These are phyloP conservation scores for Corylus avellana DNA, from an alignment of 306 rosid species.

Conservation along the genomic window DNA sequence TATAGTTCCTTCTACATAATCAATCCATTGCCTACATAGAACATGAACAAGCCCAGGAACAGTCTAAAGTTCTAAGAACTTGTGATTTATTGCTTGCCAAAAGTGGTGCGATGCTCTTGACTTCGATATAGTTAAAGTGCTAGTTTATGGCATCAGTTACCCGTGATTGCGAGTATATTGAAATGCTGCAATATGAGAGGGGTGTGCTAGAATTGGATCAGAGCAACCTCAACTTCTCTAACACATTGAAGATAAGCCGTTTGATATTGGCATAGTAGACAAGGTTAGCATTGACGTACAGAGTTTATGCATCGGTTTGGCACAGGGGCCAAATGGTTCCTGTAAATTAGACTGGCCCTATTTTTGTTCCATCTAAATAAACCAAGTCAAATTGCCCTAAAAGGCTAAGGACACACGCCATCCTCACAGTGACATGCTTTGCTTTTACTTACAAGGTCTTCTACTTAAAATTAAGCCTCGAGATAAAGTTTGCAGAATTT, in stretches of 20 bases:
- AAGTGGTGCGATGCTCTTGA: not conserved
- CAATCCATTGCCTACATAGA: not conserved
- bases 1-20: not conserved
- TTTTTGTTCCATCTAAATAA: not conserved
- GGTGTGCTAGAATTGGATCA: too few species aligned
- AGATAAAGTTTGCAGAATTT: too few species aligned
- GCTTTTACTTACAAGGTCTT: not conserved
- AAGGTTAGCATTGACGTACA: not conserved
- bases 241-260: not conserved
- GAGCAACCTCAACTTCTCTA: not conserved
- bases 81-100: not conserved
- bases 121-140: not conserved
- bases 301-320: not conserved
- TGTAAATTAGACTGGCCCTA: not conserved
- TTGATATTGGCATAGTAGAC: not conserved
- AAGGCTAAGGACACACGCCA: not conserved
- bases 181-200: too few species aligned
- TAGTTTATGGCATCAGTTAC: not conserved
- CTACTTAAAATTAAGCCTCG: too few species aligned
- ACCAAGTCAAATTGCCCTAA: not conserved
- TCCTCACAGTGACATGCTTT: not conserved
- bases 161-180: not conserved
- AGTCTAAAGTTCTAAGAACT: not conserved
- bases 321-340: not conserved
- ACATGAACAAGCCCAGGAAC: not conserved